Conservation (phyloP, 129 eudicot genomes). For the Lonicera japonica region DNA sequence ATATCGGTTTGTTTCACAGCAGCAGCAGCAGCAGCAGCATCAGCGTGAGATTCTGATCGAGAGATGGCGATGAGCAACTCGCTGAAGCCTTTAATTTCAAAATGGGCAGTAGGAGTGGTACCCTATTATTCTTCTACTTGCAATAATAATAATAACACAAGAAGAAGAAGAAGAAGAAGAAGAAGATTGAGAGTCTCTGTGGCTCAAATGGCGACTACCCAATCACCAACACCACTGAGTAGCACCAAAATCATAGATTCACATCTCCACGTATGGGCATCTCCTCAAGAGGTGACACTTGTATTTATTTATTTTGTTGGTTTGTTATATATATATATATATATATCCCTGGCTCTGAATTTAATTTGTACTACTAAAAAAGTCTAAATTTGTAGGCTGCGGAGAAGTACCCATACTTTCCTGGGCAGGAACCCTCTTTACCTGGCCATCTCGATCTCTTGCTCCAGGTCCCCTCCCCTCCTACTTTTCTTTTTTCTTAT, state of each 20-base stretch:
- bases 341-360: no score
- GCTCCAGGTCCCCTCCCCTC: conserved; percentile 39
- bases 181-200: background rate
- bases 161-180: background rate
- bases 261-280: conserved; percentile 91
- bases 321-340: no score
- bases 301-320: no score
- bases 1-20: no score
- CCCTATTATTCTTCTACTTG: background rate
- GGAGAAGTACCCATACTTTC: conserved; percentile 66
- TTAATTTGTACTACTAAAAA: no score
- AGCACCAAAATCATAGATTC: conserved; percentile 77
- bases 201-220: conserved; percentile 20
- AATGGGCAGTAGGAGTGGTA: background rate
- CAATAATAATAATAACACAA: no score
- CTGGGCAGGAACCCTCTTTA: conserved; percentile 83
- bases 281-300: conserved; percentile 57
- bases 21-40: no score
- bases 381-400: no score
- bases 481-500: no score
- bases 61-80: background rate
- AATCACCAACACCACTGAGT: conserved; percentile 7
- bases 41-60: background rate
- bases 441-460: conserved; percentile 62
- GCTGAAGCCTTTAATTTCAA: background rate